phyloP scores from a whole-genome alignment of 441 rosid genomes.

The Biscutella laevigata region DNA sequence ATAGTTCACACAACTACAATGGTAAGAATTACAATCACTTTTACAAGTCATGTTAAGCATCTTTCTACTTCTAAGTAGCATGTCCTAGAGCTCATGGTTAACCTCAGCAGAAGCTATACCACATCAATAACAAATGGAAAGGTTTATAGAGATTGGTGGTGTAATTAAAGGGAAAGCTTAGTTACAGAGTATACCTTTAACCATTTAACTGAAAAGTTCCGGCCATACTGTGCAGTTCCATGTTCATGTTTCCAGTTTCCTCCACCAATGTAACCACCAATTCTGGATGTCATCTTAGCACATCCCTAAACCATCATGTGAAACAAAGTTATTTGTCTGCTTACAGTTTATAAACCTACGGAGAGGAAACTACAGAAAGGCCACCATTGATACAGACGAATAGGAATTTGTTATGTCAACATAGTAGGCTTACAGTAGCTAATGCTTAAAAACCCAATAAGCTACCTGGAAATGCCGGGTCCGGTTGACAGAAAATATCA shows the following conservation, averaged over 20 bases:
- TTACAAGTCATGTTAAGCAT: constrained; percentile 3
- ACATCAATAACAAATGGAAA: background rate
- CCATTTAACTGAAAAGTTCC: constrained; percentile 98
- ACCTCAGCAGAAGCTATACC: constrained; percentile 1
- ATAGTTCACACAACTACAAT: constrained; percentile 83
- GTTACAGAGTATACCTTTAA: constrained; percentile 51
- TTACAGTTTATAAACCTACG: background rate
- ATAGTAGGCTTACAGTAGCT: background rate
- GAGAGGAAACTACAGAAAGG: background rate
- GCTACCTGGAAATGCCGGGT: constrained; percentile 97
- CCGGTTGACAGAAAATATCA: constrained; percentile 87
- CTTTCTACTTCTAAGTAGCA: background rate
- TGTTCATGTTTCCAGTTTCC: constrained; percentile 99
- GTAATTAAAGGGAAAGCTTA: constrained; percentile 4
- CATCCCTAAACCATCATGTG: constrained; percentile 56
- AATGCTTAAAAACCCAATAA: constrained; percentile 16
- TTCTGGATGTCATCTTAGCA: constrained; percentile 95
- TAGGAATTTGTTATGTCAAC: background rate
- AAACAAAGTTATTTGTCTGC: background rate
- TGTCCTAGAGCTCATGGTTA: background rate
- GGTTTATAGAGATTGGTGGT: background rate
- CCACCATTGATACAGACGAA: constrained; percentile 7
- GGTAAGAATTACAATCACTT: constrained; percentile 25
- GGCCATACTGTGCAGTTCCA: constrained; percentile 96
- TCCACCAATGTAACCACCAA: constrained; percentile 81